Evolutionary conservation across 192 early-diverging fungal species (phyloP).

Genomic region (Haplosporangium gracile): DNA sequence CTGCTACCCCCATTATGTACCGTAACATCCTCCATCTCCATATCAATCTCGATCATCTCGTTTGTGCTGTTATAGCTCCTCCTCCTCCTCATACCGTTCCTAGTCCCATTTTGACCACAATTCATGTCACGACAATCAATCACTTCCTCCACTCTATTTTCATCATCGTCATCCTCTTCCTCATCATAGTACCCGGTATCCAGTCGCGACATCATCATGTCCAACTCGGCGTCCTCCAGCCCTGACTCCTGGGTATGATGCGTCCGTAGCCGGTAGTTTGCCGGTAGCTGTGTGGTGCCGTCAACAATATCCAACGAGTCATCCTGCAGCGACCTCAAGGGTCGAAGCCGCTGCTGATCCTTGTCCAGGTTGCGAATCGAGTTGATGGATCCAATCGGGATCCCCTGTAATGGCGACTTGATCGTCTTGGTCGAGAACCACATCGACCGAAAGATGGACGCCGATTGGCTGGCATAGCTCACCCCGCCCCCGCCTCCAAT

Average conservation of each 20-base stretch:
- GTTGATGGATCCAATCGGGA: constrained; percentile 39
- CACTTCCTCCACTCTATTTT: not conserved
- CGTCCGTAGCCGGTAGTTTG: constrained; percentile 24
- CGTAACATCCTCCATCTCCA: not conserved
- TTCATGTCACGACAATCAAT: not conserved
- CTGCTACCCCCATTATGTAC: not conserved
- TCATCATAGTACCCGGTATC: not conserved
- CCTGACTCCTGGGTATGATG: constrained; percentile 18
- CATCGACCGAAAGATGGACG: not conserved
- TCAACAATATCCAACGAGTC: constrained; percentile 20
- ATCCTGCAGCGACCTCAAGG: constrained; percentile 21
- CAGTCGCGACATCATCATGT: not conserved
- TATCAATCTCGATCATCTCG: not conserved
- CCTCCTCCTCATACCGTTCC: too few species aligned
- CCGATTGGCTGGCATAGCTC: not conserved
- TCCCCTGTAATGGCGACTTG: constrained; percentile 4
- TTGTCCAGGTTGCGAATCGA: constrained; percentile 37
- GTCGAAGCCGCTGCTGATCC: constrained; percentile 23
- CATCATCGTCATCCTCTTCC: not conserved
- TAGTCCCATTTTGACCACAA: not conserved
- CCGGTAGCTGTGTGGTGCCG: constrained; percentile 12
- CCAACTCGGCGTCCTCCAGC: constrained; percentile 8
- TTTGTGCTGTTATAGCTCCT: not conserved
- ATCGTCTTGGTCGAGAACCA: constrained; percentile 8
- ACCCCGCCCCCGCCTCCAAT: not conserved